A percentile compares a stretch with the other conserved stretches of the same genome.
Evolutionary conservation across 441 rosid species (phyloP).

Genomic region (Adansonia grandidieri): DNA sequence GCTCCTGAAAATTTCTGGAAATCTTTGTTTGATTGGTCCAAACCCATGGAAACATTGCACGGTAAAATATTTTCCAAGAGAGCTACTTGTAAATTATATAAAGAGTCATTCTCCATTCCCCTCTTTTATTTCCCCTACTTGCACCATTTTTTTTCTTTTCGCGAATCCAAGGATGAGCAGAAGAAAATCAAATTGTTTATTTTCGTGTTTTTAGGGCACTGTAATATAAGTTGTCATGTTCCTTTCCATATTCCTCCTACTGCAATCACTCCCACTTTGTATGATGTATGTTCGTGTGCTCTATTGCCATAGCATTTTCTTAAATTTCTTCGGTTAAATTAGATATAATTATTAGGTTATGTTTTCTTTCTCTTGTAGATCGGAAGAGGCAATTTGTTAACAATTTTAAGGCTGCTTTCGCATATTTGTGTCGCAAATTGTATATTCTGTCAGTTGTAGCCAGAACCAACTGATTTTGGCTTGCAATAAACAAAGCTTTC

Average conservation of each 20-base stretch:
- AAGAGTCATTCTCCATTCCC: background rate
- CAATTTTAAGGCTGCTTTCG: background rate
- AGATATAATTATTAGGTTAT: background rate
- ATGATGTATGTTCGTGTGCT: background rate
- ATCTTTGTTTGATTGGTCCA: background rate
- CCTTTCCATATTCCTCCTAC: slow-evolving; percentile 3
- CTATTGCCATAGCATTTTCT: background rate
- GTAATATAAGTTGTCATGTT: background rate
- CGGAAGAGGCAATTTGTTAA: background rate
- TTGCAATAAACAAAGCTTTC: background rate
- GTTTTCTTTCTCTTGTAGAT: background rate
- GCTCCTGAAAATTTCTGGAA: background rate
- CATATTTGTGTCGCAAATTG: background rate
- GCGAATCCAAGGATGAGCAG: too few relatives aligned
- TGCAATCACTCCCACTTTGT: background rate
- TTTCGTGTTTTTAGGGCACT: too few relatives aligned
- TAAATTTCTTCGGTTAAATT: background rate
- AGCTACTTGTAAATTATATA: background rate
- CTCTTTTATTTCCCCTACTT: background rate
- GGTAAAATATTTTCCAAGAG: background rate
- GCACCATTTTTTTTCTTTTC: background rate
- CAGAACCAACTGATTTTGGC: background rate
- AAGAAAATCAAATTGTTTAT: too few relatives aligned
- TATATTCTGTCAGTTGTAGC: background rate
- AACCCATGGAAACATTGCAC: background rate